phyloP scores from a whole-genome alignment of 805 yeast species.

The Metschnikowia kofuensis region DNA sequence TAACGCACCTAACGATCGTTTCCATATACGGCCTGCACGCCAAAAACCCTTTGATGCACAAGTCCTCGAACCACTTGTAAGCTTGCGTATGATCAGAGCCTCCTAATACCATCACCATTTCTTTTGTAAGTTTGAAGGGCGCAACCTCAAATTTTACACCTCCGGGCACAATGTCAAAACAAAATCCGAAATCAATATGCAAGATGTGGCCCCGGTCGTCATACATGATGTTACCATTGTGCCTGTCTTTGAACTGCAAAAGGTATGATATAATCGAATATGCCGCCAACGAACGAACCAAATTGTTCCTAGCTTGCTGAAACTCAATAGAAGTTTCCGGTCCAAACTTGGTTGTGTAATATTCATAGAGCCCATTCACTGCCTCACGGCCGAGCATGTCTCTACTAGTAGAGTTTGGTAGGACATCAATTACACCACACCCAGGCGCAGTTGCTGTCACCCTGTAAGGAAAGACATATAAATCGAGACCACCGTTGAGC shows the following conservation, averaged over 20 bases:
- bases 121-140: slow-evolving; percentile 93
- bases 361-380: slow-evolving; percentile 92
- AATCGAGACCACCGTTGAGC: slow-evolving; percentile 82
- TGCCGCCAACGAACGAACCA: slow-evolving; percentile 91
- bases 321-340: slow-evolving; percentile 88
- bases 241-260: slow-evolving; percentile 94
- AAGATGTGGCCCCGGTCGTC: slow-evolving; percentile 92
- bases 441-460: slow-evolving; percentile 99
- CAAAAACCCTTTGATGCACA: slow-evolving; percentile 88
- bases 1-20: slow-evolving; percentile 76
- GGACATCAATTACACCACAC: slow-evolving; percentile 97
- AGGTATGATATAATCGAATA: slow-evolving; percentile 89
- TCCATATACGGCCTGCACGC: slow-evolving; percentile 88
- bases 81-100: slow-evolving; percentile 83
- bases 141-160: slow-evolving; percentile 98
- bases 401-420: slow-evolving; percentile 92
- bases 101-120: slow-evolving; percentile 97
- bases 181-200: slow-evolving; percentile 97
- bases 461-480: slow-evolving; percentile 87
- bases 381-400: slow-evolving; percentile 99
- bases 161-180: slow-evolving; percentile 98
- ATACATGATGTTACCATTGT: slow-evolving; percentile 96
- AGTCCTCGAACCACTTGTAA: slow-evolving; percentile 88
- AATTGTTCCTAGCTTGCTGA: slow-evolving; percentile 88
- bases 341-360: slow-evolving; percentile 88